Base-by-base conservation (phyloP, 2,329 filamentous ascomycete genomes). In the Aspergillus novofumigatus region DNA sequence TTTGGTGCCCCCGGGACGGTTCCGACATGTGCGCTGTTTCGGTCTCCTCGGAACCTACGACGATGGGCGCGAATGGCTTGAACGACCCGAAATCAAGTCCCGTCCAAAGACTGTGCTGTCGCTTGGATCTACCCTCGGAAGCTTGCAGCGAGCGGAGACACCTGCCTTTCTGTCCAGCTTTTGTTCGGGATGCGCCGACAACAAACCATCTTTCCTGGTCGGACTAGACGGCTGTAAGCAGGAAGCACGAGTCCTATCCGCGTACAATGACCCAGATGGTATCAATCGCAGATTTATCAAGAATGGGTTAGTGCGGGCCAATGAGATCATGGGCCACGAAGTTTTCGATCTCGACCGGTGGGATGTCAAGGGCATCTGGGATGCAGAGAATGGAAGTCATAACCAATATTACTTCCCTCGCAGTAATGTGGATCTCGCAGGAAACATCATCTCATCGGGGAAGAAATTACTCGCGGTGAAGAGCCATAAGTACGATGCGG, bases 11-110 rank as follows among this genome's bases (percentile, higher is more conserved):
- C 73, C 76, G 14, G 75, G 73, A 7, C 70, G 69, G 1, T 92
- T 90, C 73, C 74, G 84, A 62, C 80, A 92, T 68, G 87, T 96
- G 60, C 82, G 81, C 60, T 92, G 88, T 70, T 87, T 86, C 66
- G 92, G 91, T 1, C 81, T 96, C 6, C 81, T 88, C 59, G 92
- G 91, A 8, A 96, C 91, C 2, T 96, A 96, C 67, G 90, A 96
- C 62, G 90, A 96, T 69, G 91, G 90, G 14, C 82, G 88, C 10
- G 83, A 84, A 61, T 96, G 91, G 91, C 76, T 96, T 63, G 87
- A 87, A 71, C 78, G 81, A 47, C 79, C 87, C 2, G 76, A 83
- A 50, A 81, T 87, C 59, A 45, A 52, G 14, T 41, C 42, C 7
- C 52, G 54, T 10, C 48, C 59, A 28, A 57, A 57, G 20, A 52